Evolutionary conservation across 768 basidiomycete genomes (phyloP), one percentile per base, ranked within the genome.

Genomic region (Phaffia australis): DNA sequence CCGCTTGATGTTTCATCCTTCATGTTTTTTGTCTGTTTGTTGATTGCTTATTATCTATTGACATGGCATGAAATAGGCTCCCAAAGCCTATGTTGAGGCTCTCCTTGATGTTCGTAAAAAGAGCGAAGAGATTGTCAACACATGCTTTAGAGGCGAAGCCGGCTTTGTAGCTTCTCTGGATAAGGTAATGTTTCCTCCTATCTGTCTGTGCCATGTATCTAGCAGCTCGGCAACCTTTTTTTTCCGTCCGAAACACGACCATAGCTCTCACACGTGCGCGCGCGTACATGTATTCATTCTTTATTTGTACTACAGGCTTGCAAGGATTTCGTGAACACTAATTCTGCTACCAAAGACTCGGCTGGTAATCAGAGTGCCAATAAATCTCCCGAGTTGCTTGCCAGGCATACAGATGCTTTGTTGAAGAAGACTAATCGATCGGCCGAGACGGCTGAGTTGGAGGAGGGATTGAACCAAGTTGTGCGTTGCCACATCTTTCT

Each of bases 361-460:
- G 54, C 48, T 15, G 89, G 89, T 0, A 79, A 82, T n/a, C 87
- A 87, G 1, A 72, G 74, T 5, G 80, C 83, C 0, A 85, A 86
- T 30, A 91, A 88, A 76, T 93, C 89, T 6, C 91, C 94, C 0
- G 94, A 97, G 74, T 77, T 97, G 57, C 78, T 99, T 29, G 91
- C 93, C 35, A 92, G 89, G 76, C 89, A 95, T 70, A 85, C 89
- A 21, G 93, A 99, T 75, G 81, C 87, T 66, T 77, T 97, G 46
- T 78, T 99, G 57, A 83, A 88, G 69, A 97, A 97, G 82, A 93
- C 84, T 77, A 98, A 95, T 80, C 95, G 95, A 80, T 83, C 93
- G 77, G 83, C 87, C 3, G 93, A 97, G 78, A 90, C 90, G 70
- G 86, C 85, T 42, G 89, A 93, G 71, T 78, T 97, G 3, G 94